Evolutionary conservation across 2,329 filamentous ascomycete genomes (phyloP), one percentile per base, ranked within the genome.

Genomic region (Chrysoporthe deuterocubensis): DNA sequence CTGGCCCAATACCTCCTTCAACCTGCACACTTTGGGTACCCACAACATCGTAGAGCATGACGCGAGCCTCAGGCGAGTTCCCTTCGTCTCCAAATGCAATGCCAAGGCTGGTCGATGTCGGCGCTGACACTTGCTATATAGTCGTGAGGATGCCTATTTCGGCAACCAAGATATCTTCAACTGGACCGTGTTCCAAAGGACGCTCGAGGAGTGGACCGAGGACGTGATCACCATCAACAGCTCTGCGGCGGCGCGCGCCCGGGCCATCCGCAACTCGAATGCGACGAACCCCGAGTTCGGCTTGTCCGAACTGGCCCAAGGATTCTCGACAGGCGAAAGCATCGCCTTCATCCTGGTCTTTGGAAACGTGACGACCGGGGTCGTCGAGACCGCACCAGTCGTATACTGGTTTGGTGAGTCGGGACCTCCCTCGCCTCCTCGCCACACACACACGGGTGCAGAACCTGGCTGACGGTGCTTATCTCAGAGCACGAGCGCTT

Each of bases 161-260:
- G 84, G 84, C 42, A 81, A 83, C 73, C 83, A 83, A 68, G 79
- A 82, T 69, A 66, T 81, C 67, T 87, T 87, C 77, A 85, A 87
- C 74, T 75, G 81, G 65, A 80, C 79, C 0, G 74, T 85, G 66
- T 87, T 86, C 74, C 14, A 63, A 21, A 61, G 58, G 21, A 50
- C 44, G 1, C 34, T 65, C 3, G 26, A 43, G 26, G 40, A 65
- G 42, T 65, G 62, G 62, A 59, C 42, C 32, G 62, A 65, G 6
- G 62, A 42, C 48, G 50, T 48, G 14, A 64, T 68, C 48, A 43
- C 46, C 18, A 61, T 65, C 46, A 56, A 40, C 43, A 59, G 58
- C 56, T 59, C 66, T 18, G 62, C 66, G 4, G 62, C 43, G 2
- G 62, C 56, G n/a, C 66, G 62, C 58, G 62, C 50, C 42, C n/a